Evolutionary conservation across 345 rosid genomes (phyloP), one percentile per base, ranked within the genome.

Genomic region (Turritis glabra): DNA sequence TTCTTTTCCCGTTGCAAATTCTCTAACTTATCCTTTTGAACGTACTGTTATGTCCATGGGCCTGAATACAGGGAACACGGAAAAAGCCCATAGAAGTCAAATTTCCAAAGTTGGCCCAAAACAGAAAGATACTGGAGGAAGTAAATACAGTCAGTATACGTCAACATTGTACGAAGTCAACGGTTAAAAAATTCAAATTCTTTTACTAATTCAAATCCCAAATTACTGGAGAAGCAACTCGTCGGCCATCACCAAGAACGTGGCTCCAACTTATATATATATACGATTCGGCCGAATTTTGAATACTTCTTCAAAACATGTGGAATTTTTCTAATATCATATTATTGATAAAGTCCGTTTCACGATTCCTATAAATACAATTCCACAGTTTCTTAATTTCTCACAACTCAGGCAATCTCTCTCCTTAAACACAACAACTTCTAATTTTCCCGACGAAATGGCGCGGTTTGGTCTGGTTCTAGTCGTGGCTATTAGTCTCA

Each of bases 401-500:
- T 48, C 68, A 48, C 71, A 71, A 46, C 52, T 46, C 25, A 71
- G 5, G 18, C 47, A 37, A 38, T 21, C 21, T 64, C 57, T 37
- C 50, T 3, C 8, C 25, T 56, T 48, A 37, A 70, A 70, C 26
- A 37, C 66, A 64, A 0, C 46, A 64, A 65, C 32, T 17, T 40
- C 10, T 15, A 48, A 48, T 37, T 37, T 1, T n/a, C 5, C 32
- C n/a, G 22, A n/a, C 17, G 12, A 59, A 52, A 81, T 77, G 85
- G 75, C 69, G 29, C 66, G 76, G 15, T 72, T 77, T 5, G 48
- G 55, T 69, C 26, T 79, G 4, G 32, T 84, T 12, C 2, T 81
- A 13, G 56, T 80, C 30, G 40, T 86, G 57, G 77, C 87, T 56
- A 74, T 89, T 54, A 60, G 72, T 43, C 73, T 90, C 6, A 8